phyloP scores from a whole-genome alignment of 371 early-diverging fungal genomes.

The Mucor sp. region DNA sequence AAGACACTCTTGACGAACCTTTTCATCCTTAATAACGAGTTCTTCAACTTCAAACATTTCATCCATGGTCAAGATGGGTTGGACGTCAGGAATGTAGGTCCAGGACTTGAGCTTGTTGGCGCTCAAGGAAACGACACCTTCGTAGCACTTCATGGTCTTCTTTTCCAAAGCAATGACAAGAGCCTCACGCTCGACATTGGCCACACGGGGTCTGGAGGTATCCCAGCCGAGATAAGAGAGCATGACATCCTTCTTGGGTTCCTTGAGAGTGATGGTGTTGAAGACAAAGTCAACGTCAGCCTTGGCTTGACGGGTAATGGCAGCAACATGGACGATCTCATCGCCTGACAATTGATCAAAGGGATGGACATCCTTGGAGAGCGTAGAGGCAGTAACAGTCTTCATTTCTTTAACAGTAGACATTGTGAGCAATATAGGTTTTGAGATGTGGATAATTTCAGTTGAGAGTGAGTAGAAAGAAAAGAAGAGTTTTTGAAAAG shows the following conservation, averaged over 20 bases:
- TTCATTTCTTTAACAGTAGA: slow-evolving; percentile 44
- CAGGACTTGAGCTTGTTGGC: slow-evolving; percentile 30
- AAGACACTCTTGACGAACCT: slow-evolving; percentile 44
- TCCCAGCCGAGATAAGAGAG: slow-evolving; percentile 54
- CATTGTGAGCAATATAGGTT: slow-evolving; percentile 8
- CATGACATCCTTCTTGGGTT: slow-evolving; percentile 47
- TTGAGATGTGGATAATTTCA: not conserved
- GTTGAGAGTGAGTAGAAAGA: not conserved
- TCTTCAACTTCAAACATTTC: slow-evolving; percentile 56
- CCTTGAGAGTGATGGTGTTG: slow-evolving; percentile 55
- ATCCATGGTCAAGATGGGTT: slow-evolving; percentile 54
- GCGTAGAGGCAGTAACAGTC: slow-evolving; percentile 35
- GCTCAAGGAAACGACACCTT: slow-evolving; percentile 45
- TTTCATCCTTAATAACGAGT: slow-evolving; percentile 41
- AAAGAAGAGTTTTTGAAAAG: slow-evolving; percentile 1
- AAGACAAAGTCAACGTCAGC: slow-evolving; percentile 42
- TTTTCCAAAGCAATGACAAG: slow-evolving; percentile 45
- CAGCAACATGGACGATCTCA: slow-evolving; percentile 42
- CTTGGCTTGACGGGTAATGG: slow-evolving; percentile 39
- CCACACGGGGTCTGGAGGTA: slow-evolving; percentile 32
- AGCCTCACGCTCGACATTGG: slow-evolving; percentile 47
- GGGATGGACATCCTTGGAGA: slow-evolving; percentile 33
- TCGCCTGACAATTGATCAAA: slow-evolving; percentile 48
- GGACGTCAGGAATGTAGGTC: slow-evolving; percentile 46
- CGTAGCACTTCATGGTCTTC: slow-evolving; percentile 40